Evolutionary conservation across 2,329 filamentous ascomycete species (phyloP).

Genomic region (Cytospora chrysosperma): DNA sequence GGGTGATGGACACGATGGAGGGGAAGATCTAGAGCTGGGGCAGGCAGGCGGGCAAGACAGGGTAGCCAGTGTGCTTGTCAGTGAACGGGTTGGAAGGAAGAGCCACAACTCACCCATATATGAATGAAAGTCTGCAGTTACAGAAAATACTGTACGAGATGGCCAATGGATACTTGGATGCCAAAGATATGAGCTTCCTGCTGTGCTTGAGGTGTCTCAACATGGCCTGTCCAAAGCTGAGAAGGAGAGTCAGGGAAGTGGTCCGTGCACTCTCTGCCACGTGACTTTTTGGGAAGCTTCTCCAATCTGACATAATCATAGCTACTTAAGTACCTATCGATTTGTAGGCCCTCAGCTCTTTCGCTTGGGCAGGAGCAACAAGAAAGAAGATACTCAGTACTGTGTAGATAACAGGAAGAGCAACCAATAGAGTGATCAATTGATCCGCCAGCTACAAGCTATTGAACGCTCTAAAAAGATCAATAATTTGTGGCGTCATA

Average conservation of each 20-base stretch:
- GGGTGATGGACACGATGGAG: constrained; percentile 17
- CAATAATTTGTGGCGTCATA: too few species aligned
- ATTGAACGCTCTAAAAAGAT: too few species aligned
- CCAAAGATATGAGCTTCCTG: constrained; percentile 24
- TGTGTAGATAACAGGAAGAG: too few species aligned
- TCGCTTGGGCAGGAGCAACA: too few species aligned
- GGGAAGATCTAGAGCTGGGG: constrained; percentile 4
- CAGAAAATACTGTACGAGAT: constrained; percentile 23
- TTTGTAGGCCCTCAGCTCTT: too few species aligned
- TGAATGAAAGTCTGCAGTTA: constrained; percentile 24
- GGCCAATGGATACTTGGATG: constrained; percentile 26
- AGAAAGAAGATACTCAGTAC: too few species aligned
- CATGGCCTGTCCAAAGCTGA: constrained; percentile 7
- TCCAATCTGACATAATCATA: neutral
- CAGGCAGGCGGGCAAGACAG: neutral
- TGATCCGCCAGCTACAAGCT: too few species aligned
- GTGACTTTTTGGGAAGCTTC: neutral
- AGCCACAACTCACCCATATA: constrained; percentile 22
- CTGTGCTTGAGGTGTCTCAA: constrained; percentile 15
- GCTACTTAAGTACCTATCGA: too few species aligned
- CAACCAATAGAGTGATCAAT: too few species aligned
- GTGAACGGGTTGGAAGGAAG: neutral
- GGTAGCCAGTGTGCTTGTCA: neutral
- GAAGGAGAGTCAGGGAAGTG: neutral
- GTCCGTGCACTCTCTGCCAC: neutral